phyloP scores from a whole-genome alignment of 345 rosid species.

The Hibiscus syriacus region DNA sequence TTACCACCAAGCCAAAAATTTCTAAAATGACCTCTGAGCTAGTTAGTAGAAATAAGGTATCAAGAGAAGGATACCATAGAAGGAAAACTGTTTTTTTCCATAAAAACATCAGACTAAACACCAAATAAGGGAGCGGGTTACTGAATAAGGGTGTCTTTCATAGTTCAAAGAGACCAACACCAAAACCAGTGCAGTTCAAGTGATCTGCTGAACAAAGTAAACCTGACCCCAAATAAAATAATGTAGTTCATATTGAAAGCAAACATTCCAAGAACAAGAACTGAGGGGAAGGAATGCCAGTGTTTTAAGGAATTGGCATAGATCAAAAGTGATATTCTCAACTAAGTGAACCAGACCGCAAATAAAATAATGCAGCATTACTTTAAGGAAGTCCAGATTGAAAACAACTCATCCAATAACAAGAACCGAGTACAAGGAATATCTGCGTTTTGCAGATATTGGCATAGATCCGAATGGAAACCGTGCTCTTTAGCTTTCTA shows the following conservation, averaged over 20 bases:
- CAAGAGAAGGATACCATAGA: not conserved
- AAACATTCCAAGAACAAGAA: not conserved
- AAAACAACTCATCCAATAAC: not conserved
- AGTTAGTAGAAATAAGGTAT: not conserved
- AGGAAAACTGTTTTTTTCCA: not conserved
- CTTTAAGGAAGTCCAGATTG: not conserved
- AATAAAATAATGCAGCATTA: not conserved
- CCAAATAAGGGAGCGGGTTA: not conserved
- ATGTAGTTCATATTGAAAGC: not conserved
- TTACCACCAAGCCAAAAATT: not conserved
- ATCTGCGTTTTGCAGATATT: not conserved
- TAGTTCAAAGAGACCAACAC: too few species aligned
- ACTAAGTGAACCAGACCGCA: not conserved
- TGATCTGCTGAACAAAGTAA: not conserved
- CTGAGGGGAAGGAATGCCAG: not conserved
- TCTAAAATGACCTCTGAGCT: not conserved
- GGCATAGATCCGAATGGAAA: not conserved
- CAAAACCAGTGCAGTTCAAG: not conserved
- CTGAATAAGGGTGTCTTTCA: too few species aligned
- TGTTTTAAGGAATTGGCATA: not conserved
- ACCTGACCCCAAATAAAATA: not conserved
- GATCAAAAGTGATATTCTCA: not conserved
- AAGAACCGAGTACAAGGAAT: not conserved
- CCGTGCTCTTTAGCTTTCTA: not conserved
- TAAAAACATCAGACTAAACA: not conserved